phyloP scores from a whole-genome alignment of 805 yeast genomes.

The Candida orba region DNA sequence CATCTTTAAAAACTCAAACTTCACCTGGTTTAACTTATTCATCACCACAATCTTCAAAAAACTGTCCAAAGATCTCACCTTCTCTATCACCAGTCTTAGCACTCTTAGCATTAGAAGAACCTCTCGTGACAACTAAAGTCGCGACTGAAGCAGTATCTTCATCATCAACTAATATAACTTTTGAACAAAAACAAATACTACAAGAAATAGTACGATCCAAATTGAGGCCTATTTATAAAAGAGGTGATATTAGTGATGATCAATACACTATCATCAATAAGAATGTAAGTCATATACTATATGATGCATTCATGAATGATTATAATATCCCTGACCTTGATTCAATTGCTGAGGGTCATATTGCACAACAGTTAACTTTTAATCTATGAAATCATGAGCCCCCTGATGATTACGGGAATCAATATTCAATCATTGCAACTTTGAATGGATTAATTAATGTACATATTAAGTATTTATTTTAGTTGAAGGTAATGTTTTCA shows the following conservation, averaged over 20 bases:
- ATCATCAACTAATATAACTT: conserved; percentile 9
- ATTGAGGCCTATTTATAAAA: conserved; percentile 41
- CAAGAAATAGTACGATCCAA: conserved; percentile 51
- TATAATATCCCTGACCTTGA: conserved; percentile 6
- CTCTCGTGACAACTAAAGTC: too few relatives aligned
- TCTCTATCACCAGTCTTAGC: conserved; percentile 11
- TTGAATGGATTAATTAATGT: neutral
- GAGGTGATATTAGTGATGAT: conserved; percentile 26
- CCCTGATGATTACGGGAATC: neutral
- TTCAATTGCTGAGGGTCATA: conserved; percentile 14
- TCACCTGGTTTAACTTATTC: conserved; percentile 4
- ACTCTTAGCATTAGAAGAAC: neutral
- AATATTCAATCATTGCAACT: too few relatives aligned
- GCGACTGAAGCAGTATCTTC: neutral
- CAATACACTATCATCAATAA: conserved; percentile 57
- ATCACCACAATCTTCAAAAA: conserved; percentile 6
- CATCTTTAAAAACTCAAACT: neutral
- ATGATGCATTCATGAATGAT: conserved; percentile 28
- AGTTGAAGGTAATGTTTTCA: too few relatives aligned
- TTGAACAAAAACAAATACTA: conserved; percentile 45
- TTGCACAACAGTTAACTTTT: conserved; percentile 4
- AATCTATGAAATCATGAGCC: neutral
- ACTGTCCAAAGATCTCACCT: conserved; percentile 4
- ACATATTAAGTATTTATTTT: neutral
- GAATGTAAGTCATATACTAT: conserved; percentile 52